Conservation (phyloP, 768 basidiomycete species). For the Hypholoma sublateritium region DNA sequence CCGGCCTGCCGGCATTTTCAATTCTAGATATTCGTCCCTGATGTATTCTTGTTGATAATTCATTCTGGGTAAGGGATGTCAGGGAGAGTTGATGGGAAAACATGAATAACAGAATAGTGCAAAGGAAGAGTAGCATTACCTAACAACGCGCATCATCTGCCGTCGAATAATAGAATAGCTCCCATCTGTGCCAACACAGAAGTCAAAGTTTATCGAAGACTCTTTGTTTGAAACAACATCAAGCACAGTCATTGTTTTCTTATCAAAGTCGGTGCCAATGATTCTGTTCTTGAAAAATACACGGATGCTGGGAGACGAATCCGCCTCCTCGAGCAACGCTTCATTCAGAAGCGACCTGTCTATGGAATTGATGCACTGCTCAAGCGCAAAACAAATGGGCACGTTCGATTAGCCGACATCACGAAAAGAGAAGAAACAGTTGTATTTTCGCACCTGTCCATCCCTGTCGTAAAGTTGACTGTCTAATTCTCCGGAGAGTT, state of each 20-base stretch:
- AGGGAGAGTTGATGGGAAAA: conserved; percentile 32
- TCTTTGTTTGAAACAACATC: conserved; percentile 44
- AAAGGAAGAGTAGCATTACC: conserved; percentile 51
- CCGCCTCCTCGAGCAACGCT: conserved; percentile 75
- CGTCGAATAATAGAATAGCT: conserved; percentile 88
- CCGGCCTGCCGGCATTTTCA: conserved; percentile 86
- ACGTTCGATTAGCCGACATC: conserved; percentile 8
- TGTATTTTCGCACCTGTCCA: conserved; percentile 65
- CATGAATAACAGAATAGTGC: conserved; percentile 19
- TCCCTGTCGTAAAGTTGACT: conserved; percentile 88
- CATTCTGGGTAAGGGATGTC: conserved; percentile 60
- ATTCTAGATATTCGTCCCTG: conserved; percentile 93
- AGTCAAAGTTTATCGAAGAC: conserved; percentile 57
- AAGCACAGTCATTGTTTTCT: conserved; percentile 51
- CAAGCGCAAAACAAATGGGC: conserved; percentile 17
- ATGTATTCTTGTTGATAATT: conserved; percentile 95
- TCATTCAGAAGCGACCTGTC: conserved; percentile 88
- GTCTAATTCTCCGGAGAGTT: conserved; percentile 63
- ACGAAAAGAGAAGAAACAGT: conserved; percentile 13
- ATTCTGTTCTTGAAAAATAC: conserved; percentile 84
- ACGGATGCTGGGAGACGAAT: conserved; percentile 59
- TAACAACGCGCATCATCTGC: conserved; percentile 93
- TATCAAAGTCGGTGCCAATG: conserved; percentile 71
- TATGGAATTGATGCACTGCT: conserved; percentile 91
- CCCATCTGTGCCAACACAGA: conserved; percentile 92